These are phyloP conservation scores for Talaromyces marneffei DNA, from an alignment of 2,329 filamentous ascomycete species.

Conservation along the genomic window DNA sequence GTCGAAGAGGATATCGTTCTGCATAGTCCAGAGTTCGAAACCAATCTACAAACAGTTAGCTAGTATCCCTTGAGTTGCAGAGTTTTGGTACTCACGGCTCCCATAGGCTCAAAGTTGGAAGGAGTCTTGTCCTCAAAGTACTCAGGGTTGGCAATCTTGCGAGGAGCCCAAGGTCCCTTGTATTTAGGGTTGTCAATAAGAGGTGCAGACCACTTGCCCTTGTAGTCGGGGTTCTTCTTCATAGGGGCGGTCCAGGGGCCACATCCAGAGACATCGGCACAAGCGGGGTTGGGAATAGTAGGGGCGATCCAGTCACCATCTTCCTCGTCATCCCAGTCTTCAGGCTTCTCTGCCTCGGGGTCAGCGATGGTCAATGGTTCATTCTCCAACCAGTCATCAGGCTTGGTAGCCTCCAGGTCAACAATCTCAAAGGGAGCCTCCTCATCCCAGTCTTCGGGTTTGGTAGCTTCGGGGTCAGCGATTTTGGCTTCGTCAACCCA, in stretches of 20 bases:
- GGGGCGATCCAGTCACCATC: conserved; percentile 95
- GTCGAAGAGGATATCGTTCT: conserved; percentile 96
- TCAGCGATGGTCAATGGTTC: conserved; percentile 79
- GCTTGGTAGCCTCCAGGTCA: conserved; percentile 84
- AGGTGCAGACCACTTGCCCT: conserved; percentile 96
- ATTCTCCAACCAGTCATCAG: conserved; percentile 91
- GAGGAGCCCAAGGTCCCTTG: conserved; percentile 91
- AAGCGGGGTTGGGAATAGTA: conserved; percentile 92
- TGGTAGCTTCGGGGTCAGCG: conserved; percentile 82
- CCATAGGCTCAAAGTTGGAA: conserved; percentile 95
- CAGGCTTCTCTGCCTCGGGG: conserved; percentile 93
- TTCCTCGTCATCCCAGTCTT: conserved; percentile 99
- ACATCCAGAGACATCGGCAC: conserved; percentile 85
- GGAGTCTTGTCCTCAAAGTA: conserved; percentile 97
- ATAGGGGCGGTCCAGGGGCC: conserved; percentile 86
- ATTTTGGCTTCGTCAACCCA: conserved; percentile 96
- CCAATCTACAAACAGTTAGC: conserved; percentile 60
- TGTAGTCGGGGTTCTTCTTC: conserved; percentile 94
- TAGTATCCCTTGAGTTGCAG: not conserved
- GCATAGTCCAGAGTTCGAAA: conserved; percentile 99
- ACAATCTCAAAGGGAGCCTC: conserved; percentile 94
- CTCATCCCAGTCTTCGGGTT: conserved; percentile 99
- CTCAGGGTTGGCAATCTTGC: conserved; percentile 93
- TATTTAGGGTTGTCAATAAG: conserved; percentile 95
- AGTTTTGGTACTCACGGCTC: conserved; percentile 63